Base-by-base conservation (phyloP, 78 protist species). In the Dictyostelium firmibasis region DNA sequence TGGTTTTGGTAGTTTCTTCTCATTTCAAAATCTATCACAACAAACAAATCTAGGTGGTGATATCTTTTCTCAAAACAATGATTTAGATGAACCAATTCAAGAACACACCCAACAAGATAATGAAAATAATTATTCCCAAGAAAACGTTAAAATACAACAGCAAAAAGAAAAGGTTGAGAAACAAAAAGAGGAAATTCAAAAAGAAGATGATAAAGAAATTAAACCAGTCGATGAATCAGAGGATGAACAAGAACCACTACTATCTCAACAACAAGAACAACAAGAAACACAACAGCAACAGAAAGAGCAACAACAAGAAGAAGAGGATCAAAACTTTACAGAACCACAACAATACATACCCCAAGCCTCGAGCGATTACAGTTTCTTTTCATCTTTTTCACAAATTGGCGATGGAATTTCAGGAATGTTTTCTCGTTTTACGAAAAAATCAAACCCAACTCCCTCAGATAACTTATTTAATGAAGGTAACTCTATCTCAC, bases 1-100 rank as follows among this genome's bases (percentile, higher is more conserved):
- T 72, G 79, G 79, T 18, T 72, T 72, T 72, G 79, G 44, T 72
- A 72, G 79, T 18, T 33, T 72, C 79, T 72, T 72, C 33, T 72
- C 79, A 72, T 33, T 72, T 72, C 41, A 27, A 33, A 72, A 72
- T 72, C 18, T 72, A 72, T 72, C 79, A 33, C 79, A 72, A 31
- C 75, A 67, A 67, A 6, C 75, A 27, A 67, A 25, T 67, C 27
- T 67, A 9, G 35, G 75, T 9, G 75, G 75, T n/a, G 35, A 67
- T 27, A 27, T 67, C 11, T 67, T 67, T 67, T 67, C 75, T 11
- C 75, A 67, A 67, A 29, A 67, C 8, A 16, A 67, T 27, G 9
- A 8, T 9, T n/a, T n/a, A n/a, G 33, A 64, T 25, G 33, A 64
- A 6, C 0, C 0, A 3, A n/a, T 8, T 27, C 8, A n/a, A 20